Conservation (phyloP, 306 rosid species). For the Heteromeles arbutifolia region DNA sequence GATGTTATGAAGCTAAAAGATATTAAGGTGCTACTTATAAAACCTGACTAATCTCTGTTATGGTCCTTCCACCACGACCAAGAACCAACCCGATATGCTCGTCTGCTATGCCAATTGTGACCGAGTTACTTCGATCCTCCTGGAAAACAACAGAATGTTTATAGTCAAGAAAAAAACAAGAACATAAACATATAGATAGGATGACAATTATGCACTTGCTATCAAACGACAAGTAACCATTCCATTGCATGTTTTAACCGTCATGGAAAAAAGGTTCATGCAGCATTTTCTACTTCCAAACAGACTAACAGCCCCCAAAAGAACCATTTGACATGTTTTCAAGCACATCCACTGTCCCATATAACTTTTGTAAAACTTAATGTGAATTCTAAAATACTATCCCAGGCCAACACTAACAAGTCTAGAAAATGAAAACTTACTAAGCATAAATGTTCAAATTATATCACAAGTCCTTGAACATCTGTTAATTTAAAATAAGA, state of each 20-base stretch:
- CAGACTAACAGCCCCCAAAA: neutral
- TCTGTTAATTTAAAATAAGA: constrained; percentile 11
- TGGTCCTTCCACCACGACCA: constrained; percentile 97
- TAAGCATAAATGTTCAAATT: neutral
- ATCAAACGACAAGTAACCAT: neutral
- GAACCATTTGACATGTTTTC: neutral
- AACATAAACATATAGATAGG: neutral
- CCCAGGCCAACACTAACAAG: neutral
- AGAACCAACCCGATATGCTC: constrained; percentile 91
- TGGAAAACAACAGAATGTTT: constrained; percentile 32
- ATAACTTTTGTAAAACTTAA: neutral
- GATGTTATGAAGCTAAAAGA: constrained; percentile 8
- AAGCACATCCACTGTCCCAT: neutral
- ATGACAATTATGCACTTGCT: neutral
- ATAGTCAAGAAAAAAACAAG: neutral
- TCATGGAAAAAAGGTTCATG: neutral
- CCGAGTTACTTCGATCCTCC: constrained; percentile 83
- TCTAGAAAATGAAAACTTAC: neutral
- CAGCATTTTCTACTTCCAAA: neutral
- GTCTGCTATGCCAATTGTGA: constrained; percentile 88
- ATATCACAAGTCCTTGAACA: neutral
- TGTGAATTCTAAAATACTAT: neutral
- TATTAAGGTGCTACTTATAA: constrained; percentile 6
- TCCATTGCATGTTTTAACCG: neutral
- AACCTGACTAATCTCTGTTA: constrained; percentile 95